Evolutionary conservation across 139 green algal species (phyloP), one percentile per base, ranked within the genome.

Genomic region (Prasinococcaceae sp.): DNA sequence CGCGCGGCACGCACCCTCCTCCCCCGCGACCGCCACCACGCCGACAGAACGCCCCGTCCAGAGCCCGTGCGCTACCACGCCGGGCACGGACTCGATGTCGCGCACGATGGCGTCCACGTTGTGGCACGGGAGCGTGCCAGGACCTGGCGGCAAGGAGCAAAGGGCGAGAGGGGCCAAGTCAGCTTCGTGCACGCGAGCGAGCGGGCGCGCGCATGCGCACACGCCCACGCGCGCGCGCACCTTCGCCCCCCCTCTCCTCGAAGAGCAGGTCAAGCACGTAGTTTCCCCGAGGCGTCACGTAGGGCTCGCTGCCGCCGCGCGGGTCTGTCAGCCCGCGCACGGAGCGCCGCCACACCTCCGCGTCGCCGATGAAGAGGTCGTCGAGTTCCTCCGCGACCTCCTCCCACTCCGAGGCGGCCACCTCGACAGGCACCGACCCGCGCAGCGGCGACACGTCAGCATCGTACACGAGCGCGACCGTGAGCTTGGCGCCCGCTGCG

Each of bases 341-440:
- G 2, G n/a, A 29, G 5, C 49, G 32, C 22, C 49, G 28, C 52
- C 52, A 60, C 37, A 63, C 35, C 3, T 63, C 55, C 27, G 55
- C 55, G 43, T 55, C 46, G 6, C 55, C 55, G 24, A 63, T 16
- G 32, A 63, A 47, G 28, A 63, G 25, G 50, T 63, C 55, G 55
- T 63, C 55, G 30, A 63, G 33, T 24, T 63, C 55, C 23, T 63
- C 55, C 1, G 41, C 55, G 45, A 24, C 20, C 27, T 63, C 55
- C 23, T 63, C 55, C 55, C 55, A 63, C 16, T 56, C 27, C 9
- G 42, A 20, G 8, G 23, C 23, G 2, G 12, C 33, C 2, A 28
- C 36, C 22, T 33, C 28, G 19, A 63, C 39, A 3, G 55, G 47
- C n/a, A 55, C 53, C n/a, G 36, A 33, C 8, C 46, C 46, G 6